Conservation (phyloP, 2,329 filamentous ascomycete genomes). For the Fusarium bactridioides region DNA sequence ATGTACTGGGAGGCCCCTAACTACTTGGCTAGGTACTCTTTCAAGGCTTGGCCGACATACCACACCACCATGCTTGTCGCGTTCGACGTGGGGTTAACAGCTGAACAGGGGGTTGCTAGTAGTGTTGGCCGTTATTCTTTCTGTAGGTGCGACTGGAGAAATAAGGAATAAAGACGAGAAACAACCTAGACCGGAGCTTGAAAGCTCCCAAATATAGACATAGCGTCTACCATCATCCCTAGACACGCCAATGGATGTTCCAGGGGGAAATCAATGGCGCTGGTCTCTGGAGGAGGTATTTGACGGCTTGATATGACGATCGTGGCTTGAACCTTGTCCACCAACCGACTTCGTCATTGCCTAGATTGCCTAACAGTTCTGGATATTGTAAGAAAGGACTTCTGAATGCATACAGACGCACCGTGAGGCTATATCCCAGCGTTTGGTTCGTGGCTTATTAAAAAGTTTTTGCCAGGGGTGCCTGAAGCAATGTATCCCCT, state of each 20-base stretch:
- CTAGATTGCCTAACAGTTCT: slow-evolving; percentile 33
- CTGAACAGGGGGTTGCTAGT: slow-evolving; percentile 22
- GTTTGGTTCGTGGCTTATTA: slow-evolving; percentile 28
- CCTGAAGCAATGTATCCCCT: not conserved
- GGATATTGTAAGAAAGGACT: slow-evolving; percentile 14
- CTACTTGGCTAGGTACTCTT: not conserved
- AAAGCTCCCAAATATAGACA: not conserved
- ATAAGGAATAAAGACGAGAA: not conserved
- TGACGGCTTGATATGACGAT: slow-evolving; percentile 29
- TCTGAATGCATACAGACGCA: slow-evolving; percentile 21
- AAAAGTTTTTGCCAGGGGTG: slow-evolving; percentile 18
- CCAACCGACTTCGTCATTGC: slow-evolving; percentile 7
- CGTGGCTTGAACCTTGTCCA: slow-evolving; percentile 31
- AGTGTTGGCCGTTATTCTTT: slow-evolving; percentile 1
- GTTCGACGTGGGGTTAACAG: slow-evolving; percentile 11
- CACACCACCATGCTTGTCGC: not conserved
- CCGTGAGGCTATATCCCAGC: slow-evolving; percentile 22
- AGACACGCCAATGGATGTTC: slow-evolving; percentile 26
- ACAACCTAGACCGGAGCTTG: not conserved
- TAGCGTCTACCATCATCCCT: slow-evolving; percentile 21
- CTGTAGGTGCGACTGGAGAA: slow-evolving; percentile 9
- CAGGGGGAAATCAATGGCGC: slow-evolving; percentile 30
- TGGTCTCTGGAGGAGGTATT: not conserved
- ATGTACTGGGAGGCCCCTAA: not conserved
- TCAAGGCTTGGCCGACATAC: not conserved